phyloP scores from a whole-genome alignment of 2,329 filamentous ascomycete species.

The Botrytis cinerea region DNA sequence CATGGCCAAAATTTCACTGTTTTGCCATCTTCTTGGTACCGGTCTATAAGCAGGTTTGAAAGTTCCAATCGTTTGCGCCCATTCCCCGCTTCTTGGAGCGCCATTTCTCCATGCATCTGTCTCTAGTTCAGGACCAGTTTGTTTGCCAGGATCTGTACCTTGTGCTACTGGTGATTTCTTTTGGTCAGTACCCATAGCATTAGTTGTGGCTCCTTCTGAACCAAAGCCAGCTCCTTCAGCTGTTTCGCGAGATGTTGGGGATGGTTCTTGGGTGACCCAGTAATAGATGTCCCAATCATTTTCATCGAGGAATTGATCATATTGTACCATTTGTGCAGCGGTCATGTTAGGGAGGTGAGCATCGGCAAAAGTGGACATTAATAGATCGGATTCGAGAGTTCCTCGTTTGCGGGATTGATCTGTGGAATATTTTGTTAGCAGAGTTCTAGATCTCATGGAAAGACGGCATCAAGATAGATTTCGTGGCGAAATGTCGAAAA shows the following conservation, averaged over 20 bases:
- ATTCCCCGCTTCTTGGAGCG: slow-evolving; percentile 66
- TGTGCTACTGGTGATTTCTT: slow-evolving; percentile 30
- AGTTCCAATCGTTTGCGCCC: slow-evolving; percentile 93
- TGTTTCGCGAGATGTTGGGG: slow-evolving; percentile 57
- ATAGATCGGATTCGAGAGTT: slow-evolving; percentile 91
- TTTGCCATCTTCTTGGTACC: slow-evolving; percentile 81
- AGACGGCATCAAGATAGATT: background rate
- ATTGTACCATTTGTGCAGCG: slow-evolving; percentile 72
- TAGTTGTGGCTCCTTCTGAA: slow-evolving; percentile 26
- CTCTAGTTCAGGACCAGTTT: slow-evolving; percentile 34
- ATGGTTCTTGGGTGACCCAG: slow-evolving; percentile 88
- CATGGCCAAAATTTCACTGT: slow-evolving; percentile 75
- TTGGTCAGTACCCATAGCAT: slow-evolving; percentile 20
- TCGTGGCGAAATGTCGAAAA: slow-evolving; percentile 2
- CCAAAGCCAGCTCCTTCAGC: slow-evolving; percentile 54
- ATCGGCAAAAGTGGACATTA: slow-evolving; percentile 93
- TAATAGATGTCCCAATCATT: slow-evolving; percentile 99
- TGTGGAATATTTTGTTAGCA: slow-evolving; percentile 45
- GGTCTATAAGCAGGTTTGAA: slow-evolving; percentile 93
- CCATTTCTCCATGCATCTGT: slow-evolving; percentile 42
- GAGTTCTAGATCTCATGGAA: background rate
- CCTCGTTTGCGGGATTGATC: slow-evolving; percentile 97
- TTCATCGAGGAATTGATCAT: slow-evolving; percentile 93
- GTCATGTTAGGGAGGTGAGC: slow-evolving; percentile 75
- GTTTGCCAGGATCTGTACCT: slow-evolving; percentile 30